A percentile compares a stretch with the other conserved stretches of the same genome.
Conservation (phyloP, 1,284 basidiomycete genomes). For the Moesziomyces parantarcticus region DNA sequence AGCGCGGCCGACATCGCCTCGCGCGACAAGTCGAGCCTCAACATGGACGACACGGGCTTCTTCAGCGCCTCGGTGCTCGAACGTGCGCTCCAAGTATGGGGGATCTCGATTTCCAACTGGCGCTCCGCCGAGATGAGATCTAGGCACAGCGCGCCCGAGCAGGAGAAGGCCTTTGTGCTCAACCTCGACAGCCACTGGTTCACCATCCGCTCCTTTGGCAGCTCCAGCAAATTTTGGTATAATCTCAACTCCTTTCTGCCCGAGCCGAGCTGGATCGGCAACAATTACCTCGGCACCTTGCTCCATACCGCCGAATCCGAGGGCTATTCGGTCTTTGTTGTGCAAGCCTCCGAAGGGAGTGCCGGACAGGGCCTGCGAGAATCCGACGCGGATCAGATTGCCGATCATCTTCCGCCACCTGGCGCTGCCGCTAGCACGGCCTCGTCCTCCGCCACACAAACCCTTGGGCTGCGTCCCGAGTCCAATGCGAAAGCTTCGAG, state of each 20-base stretch:
- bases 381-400: conserved; percentile 54
- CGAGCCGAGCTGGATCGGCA: conserved; percentile 60
- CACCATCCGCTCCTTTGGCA: conserved; percentile 60
- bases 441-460: conserved; percentile 7
- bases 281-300: conserved; percentile 60
- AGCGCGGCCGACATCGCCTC: conserved; percentile 32
- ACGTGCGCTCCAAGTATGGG: conserved; percentile 56
- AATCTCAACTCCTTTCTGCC: conserved; percentile 64
- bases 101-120: conserved; percentile 41
- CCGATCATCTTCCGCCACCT: conserved; percentile 49
- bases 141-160: conserved; percentile 50
- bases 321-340: conserved; percentile 64
- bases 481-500: conserved; percentile 2
- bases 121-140: conserved; percentile 43
- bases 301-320: conserved; percentile 60
- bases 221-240: conserved; percentile 54
- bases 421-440: conserved; percentile 9
- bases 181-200: conserved; percentile 66
- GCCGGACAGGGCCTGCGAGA: conserved; percentile 31
- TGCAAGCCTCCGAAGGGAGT: conserved; percentile 37
- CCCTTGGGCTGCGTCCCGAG: conserved; percentile 30
- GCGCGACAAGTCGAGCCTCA: conserved; percentile 39
- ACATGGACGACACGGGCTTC: conserved; percentile 66
- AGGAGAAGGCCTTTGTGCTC: conserved; percentile 63
- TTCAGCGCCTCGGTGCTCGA: conserved; percentile 63